A percentile compares a stretch with the other conserved stretches of the same genome.
phyloP scores from a whole-genome alignment of 345 rosid species.

The Eucalyptus erythrocorys region DNA sequence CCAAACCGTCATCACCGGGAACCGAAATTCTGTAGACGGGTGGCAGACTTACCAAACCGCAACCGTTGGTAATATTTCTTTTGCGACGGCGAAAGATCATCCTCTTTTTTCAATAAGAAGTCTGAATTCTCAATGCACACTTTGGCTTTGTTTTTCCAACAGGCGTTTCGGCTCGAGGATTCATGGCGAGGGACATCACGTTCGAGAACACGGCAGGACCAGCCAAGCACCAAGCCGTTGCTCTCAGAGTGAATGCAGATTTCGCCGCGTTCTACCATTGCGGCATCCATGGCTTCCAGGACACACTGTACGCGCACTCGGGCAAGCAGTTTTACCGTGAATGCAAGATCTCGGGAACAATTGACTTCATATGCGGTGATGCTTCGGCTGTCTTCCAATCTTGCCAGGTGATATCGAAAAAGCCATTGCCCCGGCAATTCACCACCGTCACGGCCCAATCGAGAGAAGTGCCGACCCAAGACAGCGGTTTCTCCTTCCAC shows the following conservation, averaged over 20 bases:
- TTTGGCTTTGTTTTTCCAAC: not conserved
- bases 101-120: not conserved
- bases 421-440: slow-evolving; percentile 60
- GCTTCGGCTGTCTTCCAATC: slow-evolving; percentile 71
- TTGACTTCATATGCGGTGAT: slow-evolving; percentile 72
- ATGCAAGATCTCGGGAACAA: slow-evolving; percentile 61
- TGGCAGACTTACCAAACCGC: slow-evolving; percentile 85
- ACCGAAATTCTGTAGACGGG: slow-evolving; percentile 44
- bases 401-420: slow-evolving; percentile 45
- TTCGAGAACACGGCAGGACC: slow-evolving; percentile 69
- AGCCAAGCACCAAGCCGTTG: slow-evolving; percentile 67
- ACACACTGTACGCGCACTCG: slow-evolving; percentile 64
- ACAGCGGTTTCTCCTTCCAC: slow-evolving; percentile 73
- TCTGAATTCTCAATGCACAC: not conserved
- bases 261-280: slow-evolving; percentile 45
- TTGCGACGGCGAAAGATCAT: not conserved
- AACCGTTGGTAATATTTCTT: slow-evolving; percentile 38
- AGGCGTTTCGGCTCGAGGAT: slow-evolving; percentile 80
- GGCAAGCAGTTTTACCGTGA: slow-evolving; percentile 75
- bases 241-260: slow-evolving; percentile 61
- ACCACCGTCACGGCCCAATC: slow-evolving; percentile 69
- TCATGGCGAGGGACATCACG: slow-evolving; percentile 60
- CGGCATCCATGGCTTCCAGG: slow-evolving; percentile 56
- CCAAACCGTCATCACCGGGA: slow-evolving; percentile 43
- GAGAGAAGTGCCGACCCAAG: slow-evolving; percentile 33